Evolutionary conservation across 192 early-diverging fungal genomes (phyloP).

Genomic region (Podila minutissima): DNA sequence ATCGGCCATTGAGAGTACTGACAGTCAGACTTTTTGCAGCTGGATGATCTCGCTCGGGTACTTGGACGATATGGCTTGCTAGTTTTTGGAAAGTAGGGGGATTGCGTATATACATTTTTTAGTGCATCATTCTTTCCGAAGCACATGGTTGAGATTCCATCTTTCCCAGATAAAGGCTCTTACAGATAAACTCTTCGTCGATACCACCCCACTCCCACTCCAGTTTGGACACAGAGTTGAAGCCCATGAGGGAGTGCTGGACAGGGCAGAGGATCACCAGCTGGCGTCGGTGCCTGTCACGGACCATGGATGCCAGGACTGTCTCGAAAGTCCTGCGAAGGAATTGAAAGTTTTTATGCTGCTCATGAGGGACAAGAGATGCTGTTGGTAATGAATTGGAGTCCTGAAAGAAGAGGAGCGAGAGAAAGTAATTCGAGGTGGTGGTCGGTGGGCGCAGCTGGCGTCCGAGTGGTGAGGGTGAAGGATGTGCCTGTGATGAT

Average conservation of each 20-base stretch:
- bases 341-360: constrained; percentile 34
- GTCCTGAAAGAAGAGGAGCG: constrained; percentile 45
- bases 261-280: constrained; percentile 40
- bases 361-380: constrained; percentile 19
- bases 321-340: constrained; percentile 29
- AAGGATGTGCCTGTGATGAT: no score
- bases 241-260: constrained; percentile 35
- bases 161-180: not conserved
- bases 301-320: constrained; percentile 10
- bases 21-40: constrained; percentile 18
- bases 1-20: constrained; percentile 33
- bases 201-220: constrained; percentile 53
- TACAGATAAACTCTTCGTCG: constrained; percentile 47
- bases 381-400: constrained; percentile 26
- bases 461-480: not conserved
- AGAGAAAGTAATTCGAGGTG: constrained; percentile 42
- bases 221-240: constrained; percentile 14
- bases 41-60: constrained; percentile 37
- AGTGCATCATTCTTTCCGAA: no score
- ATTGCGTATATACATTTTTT: no score
- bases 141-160: not conserved
- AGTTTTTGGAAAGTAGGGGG: not conserved
- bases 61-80: constrained; percentile 40
- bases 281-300: constrained; percentile 25
- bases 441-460: constrained; percentile 13